Evolutionary conservation across 2,329 filamentous ascomycete genomes (phyloP).

Genomic region (Colletotrichum spaethianum): DNA sequence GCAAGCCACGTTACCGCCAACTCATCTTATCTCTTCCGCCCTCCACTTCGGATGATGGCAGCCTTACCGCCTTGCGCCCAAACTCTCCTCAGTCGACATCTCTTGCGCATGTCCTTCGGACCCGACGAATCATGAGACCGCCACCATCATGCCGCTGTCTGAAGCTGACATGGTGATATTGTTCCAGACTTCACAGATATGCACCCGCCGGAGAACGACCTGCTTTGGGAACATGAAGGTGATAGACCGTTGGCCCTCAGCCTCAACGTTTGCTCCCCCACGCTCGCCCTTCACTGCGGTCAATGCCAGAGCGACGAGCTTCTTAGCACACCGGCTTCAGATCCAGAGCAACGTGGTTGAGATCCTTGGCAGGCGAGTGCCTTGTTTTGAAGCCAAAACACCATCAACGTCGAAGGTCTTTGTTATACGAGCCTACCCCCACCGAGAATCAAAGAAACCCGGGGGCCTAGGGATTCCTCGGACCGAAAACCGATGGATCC

Average conservation of each 20-base stretch:
- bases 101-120: constrained; percentile 1
- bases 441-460: neutral
- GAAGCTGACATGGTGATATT: neutral
- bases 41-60: neutral
- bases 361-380: neutral
- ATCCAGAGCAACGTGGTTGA: neutral
- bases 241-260: neutral
- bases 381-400: neutral
- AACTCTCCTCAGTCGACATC: neutral
- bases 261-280: neutral
- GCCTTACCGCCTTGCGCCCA: neutral
- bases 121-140: constrained; percentile 1
- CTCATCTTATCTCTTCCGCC: constrained; percentile 16
- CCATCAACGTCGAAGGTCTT: neutral
- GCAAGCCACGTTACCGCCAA: constrained; percentile 32
- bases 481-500: neutral
- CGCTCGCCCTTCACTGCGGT: neutral
- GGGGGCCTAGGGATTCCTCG: neutral
- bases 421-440: neutral
- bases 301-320: constrained; percentile 2
- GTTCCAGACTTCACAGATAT: neutral
- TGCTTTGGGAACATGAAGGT: neutral
- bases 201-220: constrained; percentile 3
- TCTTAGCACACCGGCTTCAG: neutral
- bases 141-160: neutral